Base-by-base conservation (phyloP, 805 yeast genomes). In the Wickerhamomyces kurtzmanii region DNA sequence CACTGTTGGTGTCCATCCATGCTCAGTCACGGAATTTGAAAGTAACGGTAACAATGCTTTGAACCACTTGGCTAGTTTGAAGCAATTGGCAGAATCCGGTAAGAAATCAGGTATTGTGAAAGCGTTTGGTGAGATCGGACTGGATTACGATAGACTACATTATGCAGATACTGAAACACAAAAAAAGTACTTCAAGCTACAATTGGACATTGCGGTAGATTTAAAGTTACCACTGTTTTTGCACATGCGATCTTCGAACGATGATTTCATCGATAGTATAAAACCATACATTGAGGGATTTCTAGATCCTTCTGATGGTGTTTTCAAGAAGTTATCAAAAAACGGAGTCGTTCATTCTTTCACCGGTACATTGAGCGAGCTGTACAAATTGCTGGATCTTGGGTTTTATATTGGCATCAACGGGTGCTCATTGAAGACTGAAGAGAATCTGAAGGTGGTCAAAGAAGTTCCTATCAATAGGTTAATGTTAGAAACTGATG, bases 1-100 rank as follows among this genome's bases (percentile, higher is more conserved):
- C 15, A 91, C 98, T 0, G 87, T 76, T 2, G 98, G 99, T 9
- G 93, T 89, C 2, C 99, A 91, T 57, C 99, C 99, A 1, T 89
- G 98, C 53, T 62, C 79, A 12, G 94, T 86, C 0, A 51, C 50
- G 45, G 87, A 64, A 40, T 68, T 75, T 37, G 55, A 43, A 7
- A 34, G 31, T 6, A 43, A 39, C 3, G 42, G 43, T 9, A 38
- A 37, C 4, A 52, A 51, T 20, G 51, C 52, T 22, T 32, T 45
- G 13, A 42, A 42, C 3, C 75, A 76, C 39, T 45, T 82, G 20
- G 42, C 49, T 4, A 48, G 60, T 15, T 51, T 91, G 25, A 63
- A 67, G 35, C 39, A 53, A 3, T 39, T 79, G n/a, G 70, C 74
- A 1, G 34, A 51, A 5, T 40, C 55, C 1, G 81, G 85, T 5